Percentiles rank a stretch among this genome's conserved stretches.
Conservation (phyloP, 2,329 filamentous ascomycete species). For the Sporothrix dimorphospora region DNA sequence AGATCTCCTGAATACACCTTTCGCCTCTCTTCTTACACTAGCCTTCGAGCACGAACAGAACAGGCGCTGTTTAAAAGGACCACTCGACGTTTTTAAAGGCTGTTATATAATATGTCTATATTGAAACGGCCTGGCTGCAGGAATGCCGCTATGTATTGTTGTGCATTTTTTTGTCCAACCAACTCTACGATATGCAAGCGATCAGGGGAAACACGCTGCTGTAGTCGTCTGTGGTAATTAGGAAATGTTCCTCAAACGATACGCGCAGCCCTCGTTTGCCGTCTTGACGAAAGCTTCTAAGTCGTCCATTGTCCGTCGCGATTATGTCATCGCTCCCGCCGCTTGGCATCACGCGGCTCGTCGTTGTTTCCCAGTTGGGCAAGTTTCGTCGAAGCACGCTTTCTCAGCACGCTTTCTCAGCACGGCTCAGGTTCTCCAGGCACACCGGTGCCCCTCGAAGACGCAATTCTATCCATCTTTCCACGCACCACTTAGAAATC, state of each 20-base stretch:
- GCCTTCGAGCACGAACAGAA: too few relatives aligned
- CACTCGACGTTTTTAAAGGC: too few relatives aligned
- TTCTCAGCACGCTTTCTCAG: not conserved
- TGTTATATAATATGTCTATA: not conserved
- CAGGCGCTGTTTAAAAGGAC: too few relatives aligned
- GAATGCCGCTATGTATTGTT: not conserved
- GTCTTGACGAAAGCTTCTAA: not conserved
- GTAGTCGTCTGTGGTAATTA: too few relatives aligned
- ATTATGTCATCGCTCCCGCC: slow-evolving; percentile 5
- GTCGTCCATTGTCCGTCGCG: not conserved
- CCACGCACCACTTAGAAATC: not conserved
- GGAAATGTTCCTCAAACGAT: too few relatives aligned
- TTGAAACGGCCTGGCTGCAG: not conserved
- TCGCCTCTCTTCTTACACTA: too few relatives aligned
- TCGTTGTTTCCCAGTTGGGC: slow-evolving; percentile 23
- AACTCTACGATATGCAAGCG: not conserved
- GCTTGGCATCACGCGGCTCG: not conserved
- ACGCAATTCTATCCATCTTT: not conserved
- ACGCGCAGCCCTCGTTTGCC: too few relatives aligned
- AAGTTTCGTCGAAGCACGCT: slow-evolving; percentile 26
- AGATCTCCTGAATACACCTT: too few relatives aligned
- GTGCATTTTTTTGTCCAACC: not conserved
- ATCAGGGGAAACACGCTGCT: not conserved
- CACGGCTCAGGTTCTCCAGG: not conserved
- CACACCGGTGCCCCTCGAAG: not conserved